Evolutionary conservation across 495 filamentous ascomycete genomes (phyloP), one percentile per base, ranked within the genome.

Genomic region (Tetracladium setigerum): DNA sequence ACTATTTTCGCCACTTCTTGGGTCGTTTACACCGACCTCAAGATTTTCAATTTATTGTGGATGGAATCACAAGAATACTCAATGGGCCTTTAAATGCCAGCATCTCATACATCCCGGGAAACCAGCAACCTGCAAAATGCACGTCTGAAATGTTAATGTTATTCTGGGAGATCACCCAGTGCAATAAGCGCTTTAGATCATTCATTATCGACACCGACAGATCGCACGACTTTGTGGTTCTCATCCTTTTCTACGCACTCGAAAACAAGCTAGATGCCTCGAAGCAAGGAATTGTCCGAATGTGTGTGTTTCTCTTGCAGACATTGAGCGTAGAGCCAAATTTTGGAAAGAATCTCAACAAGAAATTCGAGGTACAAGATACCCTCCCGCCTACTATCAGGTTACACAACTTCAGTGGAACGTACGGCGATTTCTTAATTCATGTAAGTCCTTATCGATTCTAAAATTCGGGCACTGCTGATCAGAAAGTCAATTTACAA

Each of bases 161-260:
- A 2, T 99, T 96, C 62, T 99, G 92, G 92, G 92, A 99, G 67
- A 78, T 86, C 7, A 76, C 95, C 22, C 92, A 99, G 63, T 96
- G 91, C 73, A 99, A 99, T 65, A 97, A 95, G 67, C 78, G 94
- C 40, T 97, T 99, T 67, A 74, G 94, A 40, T 91, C 89, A 1
- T 99, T 95, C 65, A 91, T 99, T 59, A 89, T 96, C 51, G 92
- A 97, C 54, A 96, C 92, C 0, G 89, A 95, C 54, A 74, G 90
- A 33, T 85, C 87, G 0, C 87, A 95, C 59, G 92, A 99, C 61
- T 97, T 96, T 59, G 71, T 95, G 36, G 81, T 96, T 35, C 72
- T 96, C 19, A 82, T 94, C 43, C 68, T 96, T 2, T 97, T 92
- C 68, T 96, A 97, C 63, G 87, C 89, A 12, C 77, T 95, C 30